phyloP scores from a whole-genome alignment of 805 yeast genomes.

The Zygoascus tannicola region DNA sequence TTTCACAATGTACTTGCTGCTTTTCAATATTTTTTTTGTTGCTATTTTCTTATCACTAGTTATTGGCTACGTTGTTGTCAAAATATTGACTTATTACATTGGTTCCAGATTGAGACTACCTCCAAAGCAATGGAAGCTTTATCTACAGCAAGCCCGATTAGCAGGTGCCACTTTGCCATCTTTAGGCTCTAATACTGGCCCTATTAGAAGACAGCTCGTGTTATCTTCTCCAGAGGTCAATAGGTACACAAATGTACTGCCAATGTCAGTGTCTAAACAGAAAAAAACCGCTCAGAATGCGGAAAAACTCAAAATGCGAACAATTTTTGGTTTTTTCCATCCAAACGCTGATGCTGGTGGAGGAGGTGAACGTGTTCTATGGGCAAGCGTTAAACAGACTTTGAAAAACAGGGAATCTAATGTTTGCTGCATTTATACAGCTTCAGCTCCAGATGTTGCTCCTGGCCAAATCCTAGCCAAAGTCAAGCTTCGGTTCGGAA shows the following conservation, averaged over 20 bases:
- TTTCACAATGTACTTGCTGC: background rate
- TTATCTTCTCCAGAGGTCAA: constrained; percentile 26
- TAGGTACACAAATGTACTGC: constrained; percentile 17
- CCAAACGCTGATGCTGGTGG: constrained; percentile 96
- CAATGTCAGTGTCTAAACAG: constrained; percentile 8
- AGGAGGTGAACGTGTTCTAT: constrained; percentile 93
- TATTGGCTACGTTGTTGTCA: constrained; percentile 7
- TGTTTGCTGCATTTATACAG: constrained; percentile 65
- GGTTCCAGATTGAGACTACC: constrained; percentile 16
- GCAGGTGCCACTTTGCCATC: constrained; percentile 15
- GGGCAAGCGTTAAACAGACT: constrained; percentile 84
- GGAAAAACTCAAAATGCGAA: background rate
- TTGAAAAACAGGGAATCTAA: constrained; percentile 40
- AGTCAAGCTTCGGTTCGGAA: constrained; percentile 40
- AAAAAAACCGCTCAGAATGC: constrained; percentile 9
- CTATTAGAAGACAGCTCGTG: constrained; percentile 33
- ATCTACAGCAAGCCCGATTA: constrained; percentile 16
- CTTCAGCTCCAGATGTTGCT: constrained; percentile 29
- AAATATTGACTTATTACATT: constrained; percentile 1
- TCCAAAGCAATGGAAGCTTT: constrained; percentile 17
- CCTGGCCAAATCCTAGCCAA: constrained; percentile 39
- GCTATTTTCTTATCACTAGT: constrained; percentile 2
- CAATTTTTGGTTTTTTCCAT: constrained; percentile 80
- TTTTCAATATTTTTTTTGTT: background rate
- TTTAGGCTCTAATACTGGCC: constrained; percentile 22